Percentiles rank a stretch among this genome's conserved stretches.
phyloP scores from a whole-genome alignment of 2,329 filamentous ascomycete genomes.

The Aspergillus bombycis region DNA sequence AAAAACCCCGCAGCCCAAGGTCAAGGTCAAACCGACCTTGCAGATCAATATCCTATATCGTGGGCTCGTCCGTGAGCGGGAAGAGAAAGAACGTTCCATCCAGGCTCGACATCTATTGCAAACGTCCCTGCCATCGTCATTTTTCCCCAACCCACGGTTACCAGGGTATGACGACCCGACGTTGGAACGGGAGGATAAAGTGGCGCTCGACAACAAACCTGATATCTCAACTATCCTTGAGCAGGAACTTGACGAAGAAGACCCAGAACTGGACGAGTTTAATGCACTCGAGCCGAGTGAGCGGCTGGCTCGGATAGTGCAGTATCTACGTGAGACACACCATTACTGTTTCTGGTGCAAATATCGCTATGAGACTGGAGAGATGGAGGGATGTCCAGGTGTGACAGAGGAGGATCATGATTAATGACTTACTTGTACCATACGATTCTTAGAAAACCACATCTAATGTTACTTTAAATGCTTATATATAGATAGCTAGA shows the following conservation, averaged over 20 bases:
- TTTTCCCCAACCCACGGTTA: conserved; percentile 48
- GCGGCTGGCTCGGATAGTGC: conserved; percentile 67
- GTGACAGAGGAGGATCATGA: conserved; percentile 80
- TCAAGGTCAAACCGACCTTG: conserved; percentile 56
- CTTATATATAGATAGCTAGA: neutral
- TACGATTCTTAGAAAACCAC: conserved; percentile 6
- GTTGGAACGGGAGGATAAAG: conserved; percentile 72
- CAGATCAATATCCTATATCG: conserved; percentile 80
- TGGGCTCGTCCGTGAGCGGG: conserved; percentile 69
- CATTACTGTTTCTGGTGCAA: conserved; percentile 98
- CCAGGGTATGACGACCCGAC: conserved; percentile 70
- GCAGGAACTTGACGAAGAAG: conserved; percentile 69
- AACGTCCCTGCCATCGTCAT: conserved; percentile 37
- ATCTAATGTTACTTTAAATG: neutral
- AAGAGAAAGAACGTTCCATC: conserved; percentile 57
- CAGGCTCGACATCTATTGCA: conserved; percentile 38
- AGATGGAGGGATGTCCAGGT: conserved; percentile 91
- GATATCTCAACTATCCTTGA: conserved; percentile 43
- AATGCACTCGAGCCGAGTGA: conserved; percentile 69
- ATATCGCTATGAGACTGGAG: conserved; percentile 66
- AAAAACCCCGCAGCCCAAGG: conserved; percentile 16
- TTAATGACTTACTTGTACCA: conserved; percentile 39
- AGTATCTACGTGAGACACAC: conserved; percentile 70
- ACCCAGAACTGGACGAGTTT: conserved; percentile 79
- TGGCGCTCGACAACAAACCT: conserved; percentile 65